Evolutionary conservation across 2,329 filamentous ascomycete genomes (phyloP).

Genomic region (Penicillium rolfsii): DNA sequence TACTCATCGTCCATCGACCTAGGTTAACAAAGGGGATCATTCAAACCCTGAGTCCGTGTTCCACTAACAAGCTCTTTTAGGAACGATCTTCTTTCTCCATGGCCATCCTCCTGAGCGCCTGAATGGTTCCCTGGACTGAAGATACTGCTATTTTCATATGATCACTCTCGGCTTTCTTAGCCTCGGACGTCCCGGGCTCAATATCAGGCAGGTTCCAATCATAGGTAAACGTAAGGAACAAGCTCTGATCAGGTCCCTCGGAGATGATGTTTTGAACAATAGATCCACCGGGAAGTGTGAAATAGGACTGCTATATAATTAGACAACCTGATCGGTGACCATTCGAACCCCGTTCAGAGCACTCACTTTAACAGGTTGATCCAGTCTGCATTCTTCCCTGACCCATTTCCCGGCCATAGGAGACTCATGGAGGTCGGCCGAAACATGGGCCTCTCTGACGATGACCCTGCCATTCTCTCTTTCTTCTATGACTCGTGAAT

Average conservation of each 20-base stretch:
- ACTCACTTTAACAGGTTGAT: neutral
- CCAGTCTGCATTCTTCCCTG: neutral
- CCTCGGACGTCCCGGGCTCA: neutral
- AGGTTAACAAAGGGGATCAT: neutral
- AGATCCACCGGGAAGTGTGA: neutral
- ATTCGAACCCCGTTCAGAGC: neutral
- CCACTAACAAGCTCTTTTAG: neutral
- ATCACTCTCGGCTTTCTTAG: neutral
- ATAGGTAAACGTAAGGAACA: neutral
- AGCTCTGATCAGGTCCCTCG: neutral
- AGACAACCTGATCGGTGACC: neutral
- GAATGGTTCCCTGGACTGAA: neutral
- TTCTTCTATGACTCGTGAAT: conserved; percentile 1
- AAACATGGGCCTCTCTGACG: neutral
- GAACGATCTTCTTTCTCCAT: neutral
- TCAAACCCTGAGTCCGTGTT: no score
- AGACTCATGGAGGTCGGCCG: neutral
- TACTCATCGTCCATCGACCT: neutral
- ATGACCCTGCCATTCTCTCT: neutral
- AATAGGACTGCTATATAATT: neutral
- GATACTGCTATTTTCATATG: neutral
- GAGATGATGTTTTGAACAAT: neutral
- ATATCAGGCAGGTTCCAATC: neutral
- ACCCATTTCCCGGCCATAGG: conserved; percentile 1
- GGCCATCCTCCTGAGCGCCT: neutral